Percentiles rank a stretch among this genome's conserved stretches.
phyloP scores from a whole-genome alignment of 2,329 filamentous ascomycete genomes.

The Daldinia sp. region DNA sequence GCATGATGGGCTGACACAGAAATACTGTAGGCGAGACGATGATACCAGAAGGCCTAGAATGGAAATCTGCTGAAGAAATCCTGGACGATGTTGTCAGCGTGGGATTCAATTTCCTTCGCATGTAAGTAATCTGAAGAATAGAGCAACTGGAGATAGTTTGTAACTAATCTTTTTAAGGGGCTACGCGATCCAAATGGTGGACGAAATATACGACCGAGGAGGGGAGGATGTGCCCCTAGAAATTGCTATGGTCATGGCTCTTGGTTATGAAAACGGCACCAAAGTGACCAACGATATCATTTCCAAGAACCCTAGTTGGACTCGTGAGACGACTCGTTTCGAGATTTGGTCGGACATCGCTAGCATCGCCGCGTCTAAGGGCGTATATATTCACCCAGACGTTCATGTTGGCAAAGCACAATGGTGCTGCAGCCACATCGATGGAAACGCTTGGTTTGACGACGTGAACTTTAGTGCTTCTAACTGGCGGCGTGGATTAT shows the following conservation, averaged over 20 bases:
- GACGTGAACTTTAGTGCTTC: conserved; percentile 61
- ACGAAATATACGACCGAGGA: conserved; percentile 53
- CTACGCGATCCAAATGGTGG: conserved; percentile 65
- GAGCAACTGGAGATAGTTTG: neutral
- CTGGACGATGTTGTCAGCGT: conserved; percentile 57
- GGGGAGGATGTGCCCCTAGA: conserved; percentile 52
- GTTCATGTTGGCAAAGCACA: conserved; percentile 53
- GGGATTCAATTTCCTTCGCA: conserved; percentile 64
- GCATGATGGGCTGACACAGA: neutral
- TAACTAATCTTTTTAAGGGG: conserved; percentile 45
- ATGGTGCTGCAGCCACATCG: conserved; percentile 57
- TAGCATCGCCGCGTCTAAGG: conserved; percentile 43
- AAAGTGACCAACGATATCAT: conserved; percentile 56
- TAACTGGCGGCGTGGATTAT: conserved; percentile 63
- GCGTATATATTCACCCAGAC: conserved; percentile 52
- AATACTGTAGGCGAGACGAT: conserved; percentile 55
- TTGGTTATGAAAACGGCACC: conserved; percentile 59
- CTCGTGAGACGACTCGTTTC: conserved; percentile 56
- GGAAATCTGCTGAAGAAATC: conserved; percentile 58
- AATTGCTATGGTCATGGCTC: conserved; percentile 50
- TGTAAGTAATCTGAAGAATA: conserved; percentile 43
- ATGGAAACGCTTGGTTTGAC: conserved; percentile 64
- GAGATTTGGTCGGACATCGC: conserved; percentile 53
- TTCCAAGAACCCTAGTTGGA: conserved; percentile 59
- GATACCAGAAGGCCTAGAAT: conserved; percentile 65